phyloP scores from a whole-genome alignment of 129 eudicot genomes.

The Helichrysum umbraculigerum region DNA sequence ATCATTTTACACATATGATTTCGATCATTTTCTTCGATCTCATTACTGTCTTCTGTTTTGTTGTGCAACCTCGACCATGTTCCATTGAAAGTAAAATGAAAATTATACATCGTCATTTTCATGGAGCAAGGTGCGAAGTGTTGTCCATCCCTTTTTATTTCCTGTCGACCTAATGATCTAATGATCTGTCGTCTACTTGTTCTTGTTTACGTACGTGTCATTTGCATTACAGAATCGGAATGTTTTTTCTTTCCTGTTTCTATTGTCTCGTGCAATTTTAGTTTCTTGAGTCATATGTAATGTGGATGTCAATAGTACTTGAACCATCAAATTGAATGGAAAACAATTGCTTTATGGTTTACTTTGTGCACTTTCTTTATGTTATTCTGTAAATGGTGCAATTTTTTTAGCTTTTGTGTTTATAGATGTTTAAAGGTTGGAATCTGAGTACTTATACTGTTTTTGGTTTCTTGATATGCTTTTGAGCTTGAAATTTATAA shows the following conservation, averaged over 20 bases:
- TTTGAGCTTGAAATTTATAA: not conserved
- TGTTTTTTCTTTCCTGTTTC: conserved; percentile 28
- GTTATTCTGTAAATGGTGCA: too few relatives aligned
- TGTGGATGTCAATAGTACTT: conserved; percentile 42
- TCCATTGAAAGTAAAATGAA: too few relatives aligned
- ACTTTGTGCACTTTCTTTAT: not conserved
- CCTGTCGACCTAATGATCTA: not conserved
- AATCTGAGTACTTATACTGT: not conserved
- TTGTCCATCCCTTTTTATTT: too few relatives aligned
- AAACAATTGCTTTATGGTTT: conserved; percentile 26
- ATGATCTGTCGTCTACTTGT: not conserved
- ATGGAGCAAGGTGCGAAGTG: too few relatives aligned
- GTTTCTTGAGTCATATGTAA: conserved; percentile 33
- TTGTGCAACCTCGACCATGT: too few relatives aligned
- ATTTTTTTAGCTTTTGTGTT: not conserved
- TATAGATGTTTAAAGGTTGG: not conserved
- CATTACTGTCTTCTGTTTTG: too few relatives aligned
- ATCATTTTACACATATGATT: too few relatives aligned
- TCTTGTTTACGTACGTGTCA: conserved; percentile 19
- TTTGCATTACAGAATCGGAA: conserved; percentile 33
- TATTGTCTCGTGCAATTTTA: conserved; percentile 8
- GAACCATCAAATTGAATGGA: conserved; percentile 25
- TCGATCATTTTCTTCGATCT: too few relatives aligned
- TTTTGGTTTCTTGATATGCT: not conserved
- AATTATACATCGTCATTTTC: too few relatives aligned